Evolutionary conservation across 805 yeast genomes (phyloP).

Genomic region (Myxozyma geophila): DNA sequence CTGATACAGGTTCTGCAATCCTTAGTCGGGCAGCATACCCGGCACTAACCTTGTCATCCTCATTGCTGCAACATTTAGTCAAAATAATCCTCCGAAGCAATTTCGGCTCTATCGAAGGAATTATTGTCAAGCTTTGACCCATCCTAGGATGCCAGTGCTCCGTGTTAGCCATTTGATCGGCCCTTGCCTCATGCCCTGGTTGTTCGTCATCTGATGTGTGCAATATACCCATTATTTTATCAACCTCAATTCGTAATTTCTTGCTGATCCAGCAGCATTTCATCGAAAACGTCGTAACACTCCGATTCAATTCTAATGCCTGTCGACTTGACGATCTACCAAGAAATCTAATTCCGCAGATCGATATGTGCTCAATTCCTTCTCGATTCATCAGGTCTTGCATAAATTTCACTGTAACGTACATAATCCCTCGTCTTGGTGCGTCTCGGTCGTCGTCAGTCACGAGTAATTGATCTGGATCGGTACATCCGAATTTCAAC

Average conservation of each 20-base stretch:
- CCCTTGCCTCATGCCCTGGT: too few species aligned
- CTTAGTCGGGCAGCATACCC: too few species aligned
- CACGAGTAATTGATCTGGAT: not conserved
- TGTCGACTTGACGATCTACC: not conserved
- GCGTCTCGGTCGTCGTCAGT: not conserved
- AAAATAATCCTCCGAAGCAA: too few species aligned
- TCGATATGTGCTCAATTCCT: slow-evolving; percentile 1
- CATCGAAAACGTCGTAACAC: not conserved
- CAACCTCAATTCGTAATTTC: not conserved
- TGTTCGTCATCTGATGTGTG: too few species aligned
- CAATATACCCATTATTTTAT: not conserved
- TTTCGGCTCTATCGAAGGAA: too few species aligned
- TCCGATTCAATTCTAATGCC: not conserved
- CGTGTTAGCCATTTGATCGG: too few species aligned
- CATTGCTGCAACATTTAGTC: too few species aligned
- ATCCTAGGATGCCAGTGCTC: too few species aligned
- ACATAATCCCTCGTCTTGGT: not conserved
- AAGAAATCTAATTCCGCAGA: not conserved
- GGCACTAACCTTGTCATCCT: too few species aligned
- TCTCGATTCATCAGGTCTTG: not conserved
- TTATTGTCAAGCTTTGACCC: too few species aligned
- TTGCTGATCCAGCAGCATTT: not conserved
- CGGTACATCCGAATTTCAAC: not conserved
- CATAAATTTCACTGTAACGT: not conserved
- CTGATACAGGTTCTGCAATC: too few species aligned